Evolutionary conservation across 2,329 filamentous ascomycete genomes (phyloP).

Genomic region (Epichloe scottii): DNA sequence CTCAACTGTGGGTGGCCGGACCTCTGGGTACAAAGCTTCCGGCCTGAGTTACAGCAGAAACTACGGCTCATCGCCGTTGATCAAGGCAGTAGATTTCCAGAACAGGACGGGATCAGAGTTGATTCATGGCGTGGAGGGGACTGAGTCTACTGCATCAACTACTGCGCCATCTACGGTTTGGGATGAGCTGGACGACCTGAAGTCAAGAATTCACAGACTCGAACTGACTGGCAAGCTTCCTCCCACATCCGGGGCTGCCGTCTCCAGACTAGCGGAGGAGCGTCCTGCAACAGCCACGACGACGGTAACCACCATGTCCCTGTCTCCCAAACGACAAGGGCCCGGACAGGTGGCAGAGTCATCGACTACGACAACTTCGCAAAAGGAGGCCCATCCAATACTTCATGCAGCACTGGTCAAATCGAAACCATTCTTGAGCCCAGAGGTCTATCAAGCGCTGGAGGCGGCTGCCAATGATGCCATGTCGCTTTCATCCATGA

Average conservation of each 20-base stretch:
- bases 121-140: conserved; percentile 45
- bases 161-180: conserved; percentile 87
- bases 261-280: conserved; percentile 63
- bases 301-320: conserved; percentile 78
- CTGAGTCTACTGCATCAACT: conserved; percentile 79
- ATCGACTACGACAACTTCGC: conserved; percentile 27
- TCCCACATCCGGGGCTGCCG: conserved; percentile 66
- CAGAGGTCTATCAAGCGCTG: conserved; percentile 64
- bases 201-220: conserved; percentile 80
- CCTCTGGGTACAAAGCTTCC: conserved; percentile 29
- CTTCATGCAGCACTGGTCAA: conserved; percentile 72
- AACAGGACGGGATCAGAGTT: conserved; percentile 16
- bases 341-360: conserved; percentile 20
- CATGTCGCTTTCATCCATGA: conserved; percentile 62
- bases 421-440: conserved; percentile 54
- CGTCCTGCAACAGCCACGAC: conserved; percentile 85
- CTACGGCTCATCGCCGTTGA: conserved; percentile 50
- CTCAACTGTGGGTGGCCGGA: conserved; percentile 26
- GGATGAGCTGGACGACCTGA: conserved; percentile 94
- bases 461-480: conserved; percentile 77
- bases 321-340: conserved; percentile 62
- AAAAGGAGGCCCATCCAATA: conserved; percentile 58
- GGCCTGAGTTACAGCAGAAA: conserved; percentile 18
- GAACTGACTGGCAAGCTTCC: conserved; percentile 84
- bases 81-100: conserved; percentile 26